Evolutionary conservation across 805 yeast genomes (phyloP).

Genomic region (Metschnikowia cerradonensis): DNA sequence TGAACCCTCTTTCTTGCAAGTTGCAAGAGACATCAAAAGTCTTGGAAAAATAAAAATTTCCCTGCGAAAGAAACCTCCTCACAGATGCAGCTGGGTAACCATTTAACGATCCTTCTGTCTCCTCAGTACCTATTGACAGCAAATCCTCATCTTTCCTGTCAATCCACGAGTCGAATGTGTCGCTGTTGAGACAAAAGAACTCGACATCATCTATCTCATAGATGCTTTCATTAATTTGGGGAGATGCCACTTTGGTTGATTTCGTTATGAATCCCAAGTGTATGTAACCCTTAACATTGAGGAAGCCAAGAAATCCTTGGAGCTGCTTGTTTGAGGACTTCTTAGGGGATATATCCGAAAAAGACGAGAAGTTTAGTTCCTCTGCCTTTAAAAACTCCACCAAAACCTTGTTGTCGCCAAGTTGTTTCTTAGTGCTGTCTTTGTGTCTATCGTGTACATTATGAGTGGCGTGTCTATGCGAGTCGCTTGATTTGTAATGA

Average conservation of each 20-base stretch:
- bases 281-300: constrained; percentile 49
- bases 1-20: constrained; percentile 42
- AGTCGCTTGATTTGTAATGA: constrained; percentile 18
- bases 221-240: constrained; percentile 51
- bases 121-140: constrained; percentile 14
- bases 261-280: constrained; percentile 59
- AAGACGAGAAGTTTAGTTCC: constrained; percentile 35
- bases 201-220: constrained; percentile 55
- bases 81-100: constrained; percentile 44
- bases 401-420: constrained; percentile 32
- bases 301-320: constrained; percentile 60
- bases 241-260: constrained; percentile 53
- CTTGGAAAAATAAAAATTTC: constrained; percentile 46
- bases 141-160: constrained; percentile 14
- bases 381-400: constrained; percentile 52
- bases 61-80: constrained; percentile 40
- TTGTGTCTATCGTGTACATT: constrained; percentile 22
- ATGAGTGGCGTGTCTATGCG: constrained; percentile 17
- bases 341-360: constrained; percentile 40
- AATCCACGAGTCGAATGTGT: constrained; percentile 45
- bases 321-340: constrained; percentile 25
- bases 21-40: constrained; percentile 45
- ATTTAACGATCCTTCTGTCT: constrained; percentile 11
- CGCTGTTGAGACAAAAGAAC: constrained; percentile 60
- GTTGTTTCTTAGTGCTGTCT: constrained; percentile 7